phyloP scores from a whole-genome alignment of 2,329 filamentous ascomycete species.

The Thielaviopsis ethacetica region DNA sequence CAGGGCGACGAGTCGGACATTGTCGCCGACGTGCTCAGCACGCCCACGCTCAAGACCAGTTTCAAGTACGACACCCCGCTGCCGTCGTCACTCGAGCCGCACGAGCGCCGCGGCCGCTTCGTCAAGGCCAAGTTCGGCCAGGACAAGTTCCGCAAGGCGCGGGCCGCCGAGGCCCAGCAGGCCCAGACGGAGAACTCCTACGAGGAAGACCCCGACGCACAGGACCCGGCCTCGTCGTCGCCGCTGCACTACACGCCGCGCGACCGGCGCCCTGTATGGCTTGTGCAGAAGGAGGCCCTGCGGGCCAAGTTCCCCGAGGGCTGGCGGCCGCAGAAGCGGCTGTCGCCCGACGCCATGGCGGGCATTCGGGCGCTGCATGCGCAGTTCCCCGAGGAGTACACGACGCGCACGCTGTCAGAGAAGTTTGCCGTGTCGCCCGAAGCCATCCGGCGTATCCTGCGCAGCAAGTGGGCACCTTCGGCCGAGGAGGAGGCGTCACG shows the following conservation, averaged over 20 bases:
- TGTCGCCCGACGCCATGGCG: slow-evolving; percentile 84
- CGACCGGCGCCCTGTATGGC: slow-evolving; percentile 38
- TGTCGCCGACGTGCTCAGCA: not conserved
- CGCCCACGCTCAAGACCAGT: not conserved
- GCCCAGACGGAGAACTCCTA: not conserved
- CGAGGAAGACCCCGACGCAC: not conserved
- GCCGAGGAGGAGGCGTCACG: slow-evolving; percentile 39
- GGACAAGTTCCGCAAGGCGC: not conserved
- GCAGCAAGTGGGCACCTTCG: slow-evolving; percentile 54
- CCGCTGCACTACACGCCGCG: not conserved
- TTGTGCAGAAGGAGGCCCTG: slow-evolving; percentile 56
- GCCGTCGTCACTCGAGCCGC: too few species aligned
- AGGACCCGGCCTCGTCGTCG: too few species aligned
- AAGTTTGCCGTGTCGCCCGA: slow-evolving; percentile 81
- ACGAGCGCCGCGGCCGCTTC: not conserved
- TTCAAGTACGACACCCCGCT: not conserved
- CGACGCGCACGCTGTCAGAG: slow-evolving; percentile 52
- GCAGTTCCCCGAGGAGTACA: slow-evolving; percentile 62
- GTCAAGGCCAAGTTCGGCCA: not conserved
- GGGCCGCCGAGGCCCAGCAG: not conserved
- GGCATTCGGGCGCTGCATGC: slow-evolving; percentile 72
- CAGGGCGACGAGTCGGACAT: not conserved
- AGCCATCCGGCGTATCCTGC: slow-evolving; percentile 72
- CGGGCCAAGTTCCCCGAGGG: slow-evolving; percentile 63
- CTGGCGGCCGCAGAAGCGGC: slow-evolving; percentile 69